phyloP scores from a whole-genome alignment of 176 grass and related monocot genomes.

The Alopecurus myosuroides region DNA sequence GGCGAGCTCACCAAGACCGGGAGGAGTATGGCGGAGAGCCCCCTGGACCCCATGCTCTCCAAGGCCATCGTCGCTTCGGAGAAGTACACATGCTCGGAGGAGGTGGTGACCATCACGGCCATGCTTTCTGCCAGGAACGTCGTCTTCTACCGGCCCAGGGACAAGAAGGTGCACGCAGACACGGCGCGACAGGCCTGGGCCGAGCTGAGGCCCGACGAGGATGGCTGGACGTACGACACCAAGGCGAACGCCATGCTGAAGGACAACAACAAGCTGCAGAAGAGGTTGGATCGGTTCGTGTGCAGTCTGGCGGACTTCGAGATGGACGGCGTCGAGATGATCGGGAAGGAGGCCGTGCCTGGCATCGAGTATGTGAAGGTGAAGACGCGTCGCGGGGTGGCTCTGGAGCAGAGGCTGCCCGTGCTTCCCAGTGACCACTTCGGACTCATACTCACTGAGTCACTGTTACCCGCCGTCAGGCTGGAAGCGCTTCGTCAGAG shows the following conservation, averaged over 20 bases:
- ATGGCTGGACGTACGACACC: not conserved
- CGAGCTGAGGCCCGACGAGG: not conserved
- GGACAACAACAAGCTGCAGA: too few relatives aligned
- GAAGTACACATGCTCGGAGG: slow-evolving; percentile 47
- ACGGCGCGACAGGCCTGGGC: slow-evolving; percentile 17
- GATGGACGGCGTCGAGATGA: too few relatives aligned
- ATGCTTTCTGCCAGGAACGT: slow-evolving; percentile 47
- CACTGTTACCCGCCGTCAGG: too few relatives aligned
- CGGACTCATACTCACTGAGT: too few relatives aligned
- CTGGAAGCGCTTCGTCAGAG: too few relatives aligned
- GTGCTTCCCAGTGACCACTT: too few relatives aligned
- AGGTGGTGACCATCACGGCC: slow-evolving; percentile 39
- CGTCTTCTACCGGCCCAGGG: slow-evolving; percentile 48
- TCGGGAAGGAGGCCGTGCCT: too few relatives aligned
- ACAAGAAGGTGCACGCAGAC: slow-evolving; percentile 40
- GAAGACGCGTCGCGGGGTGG: too few relatives aligned
- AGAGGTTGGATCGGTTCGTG: too few relatives aligned
- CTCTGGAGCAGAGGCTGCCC: too few relatives aligned
- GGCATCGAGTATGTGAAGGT: too few relatives aligned
- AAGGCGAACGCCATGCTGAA: not conserved
- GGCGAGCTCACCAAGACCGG: slow-evolving; percentile 54
- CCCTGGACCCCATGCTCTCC: slow-evolving; percentile 49
- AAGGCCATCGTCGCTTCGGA: slow-evolving; percentile 48
- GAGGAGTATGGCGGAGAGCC: slow-evolving; percentile 50
- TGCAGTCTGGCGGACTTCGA: too few relatives aligned